Base-by-base conservation (phyloP, 345 rosid genomes). In the Citrus trifoliata region DNA sequence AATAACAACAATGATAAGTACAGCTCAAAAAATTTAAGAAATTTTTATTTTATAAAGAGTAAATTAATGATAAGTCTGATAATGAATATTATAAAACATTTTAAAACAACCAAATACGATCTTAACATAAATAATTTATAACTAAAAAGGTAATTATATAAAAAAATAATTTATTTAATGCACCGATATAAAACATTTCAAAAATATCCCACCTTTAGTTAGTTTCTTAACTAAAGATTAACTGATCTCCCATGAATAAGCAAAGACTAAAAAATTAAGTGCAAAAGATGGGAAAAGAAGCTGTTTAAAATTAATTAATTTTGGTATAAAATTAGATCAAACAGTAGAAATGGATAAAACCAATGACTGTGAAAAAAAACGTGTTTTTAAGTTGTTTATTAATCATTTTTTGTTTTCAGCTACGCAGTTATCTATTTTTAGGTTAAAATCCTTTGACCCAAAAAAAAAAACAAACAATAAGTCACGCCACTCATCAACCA, bases 1-100 rank as follows among this genome's bases (percentile, higher is more conserved):
- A 42, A 42, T 42, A 10, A 10, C 14, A 1, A 10, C 0, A 10
- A 10, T 40, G 0, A 10, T 40, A 40, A 0, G 0, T 10, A 37
- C 1, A 37, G 0, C 2, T 37, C 2, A 38, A 38, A 38, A 38
- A 38, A 37, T 7, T 10, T 40, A 42, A 42, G 3, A 3, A 10
- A 10, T 2, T 10, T 42, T 42, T 1, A 10, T 42, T 40, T 42
- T 12, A 3, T 42, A 42, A 42, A 46, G 0, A 13, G 0, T 46
- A 13, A 46, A 46, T 46, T 46, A 1, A 0, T 0, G 1, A 13
- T 46, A 1, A 12, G 14, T 46, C 18, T 0, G 5, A 46, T 18
- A 12, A 46, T 46, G 1, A 46, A 46, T 12, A 5, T 13, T 13
- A 0, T 13, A 13, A 46, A 46, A 46, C 13, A 46, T 46, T 46